Evolutionary conservation across 192 early-diverging fungal species (phyloP).

Genomic region (Backusella morwellensis): DNA sequence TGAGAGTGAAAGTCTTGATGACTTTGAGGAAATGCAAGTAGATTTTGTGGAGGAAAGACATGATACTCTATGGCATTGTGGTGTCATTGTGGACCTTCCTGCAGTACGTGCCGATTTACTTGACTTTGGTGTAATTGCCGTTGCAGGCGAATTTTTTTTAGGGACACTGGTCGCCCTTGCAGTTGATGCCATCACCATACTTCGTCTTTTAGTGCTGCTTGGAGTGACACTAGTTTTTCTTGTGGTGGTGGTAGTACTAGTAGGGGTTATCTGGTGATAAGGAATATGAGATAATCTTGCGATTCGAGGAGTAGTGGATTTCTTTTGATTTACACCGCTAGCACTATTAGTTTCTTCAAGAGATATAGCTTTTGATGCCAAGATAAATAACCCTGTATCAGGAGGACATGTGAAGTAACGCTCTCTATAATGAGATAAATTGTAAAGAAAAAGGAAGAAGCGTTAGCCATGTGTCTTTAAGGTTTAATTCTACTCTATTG

Average conservation of each 20-base stretch:
- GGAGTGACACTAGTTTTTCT: background rate
- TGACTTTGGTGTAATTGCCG: background rate
- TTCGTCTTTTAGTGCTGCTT: background rate
- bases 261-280: conserved; percentile 4
- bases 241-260: background rate
- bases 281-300: background rate
- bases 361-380: conserved; percentile 22
- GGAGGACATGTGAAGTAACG: conserved; percentile 29
- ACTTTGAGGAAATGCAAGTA: background rate
- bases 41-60: background rate
- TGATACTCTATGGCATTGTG: background rate
- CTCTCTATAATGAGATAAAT: conserved; percentile 7
- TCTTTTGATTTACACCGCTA: background rate
- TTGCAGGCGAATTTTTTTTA: background rate
- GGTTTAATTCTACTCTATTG: background rate
- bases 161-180: conserved; percentile 4
- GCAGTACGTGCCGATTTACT: background rate
- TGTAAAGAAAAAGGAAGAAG: background rate
- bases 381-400: conserved; percentile 28
- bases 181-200: background rate
- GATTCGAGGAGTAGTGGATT: background rate
- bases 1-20: background rate
- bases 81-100: background rate
- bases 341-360: background rate
- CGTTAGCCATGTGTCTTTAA: conserved; percentile 1